Percentiles rank a stretch among this genome's conserved stretches.
These are phyloP conservation scores for Colletotrichum destructivum DNA, from an alignment of 2,329 filamentous ascomycete species.

Conservation along the genomic window DNA sequence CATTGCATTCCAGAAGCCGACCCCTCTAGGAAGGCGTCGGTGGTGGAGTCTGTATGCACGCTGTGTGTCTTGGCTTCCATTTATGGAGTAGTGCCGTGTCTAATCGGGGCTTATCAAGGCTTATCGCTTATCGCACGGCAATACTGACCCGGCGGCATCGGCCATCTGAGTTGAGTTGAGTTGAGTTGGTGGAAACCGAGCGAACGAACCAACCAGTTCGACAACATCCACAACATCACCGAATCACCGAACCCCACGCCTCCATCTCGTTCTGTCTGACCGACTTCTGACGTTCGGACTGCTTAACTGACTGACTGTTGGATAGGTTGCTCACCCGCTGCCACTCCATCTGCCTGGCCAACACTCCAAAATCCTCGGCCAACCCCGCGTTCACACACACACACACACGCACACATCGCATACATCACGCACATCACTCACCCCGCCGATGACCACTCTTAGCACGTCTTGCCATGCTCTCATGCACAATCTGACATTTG, in stretches of 20 bases:
- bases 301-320: background rate
- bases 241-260: background rate
- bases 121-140: no score
- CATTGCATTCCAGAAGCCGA: background rate
- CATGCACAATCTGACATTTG: conserved; percentile 40
- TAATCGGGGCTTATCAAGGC: background rate
- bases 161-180: background rate
- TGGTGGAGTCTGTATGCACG: conserved; percentile 2
- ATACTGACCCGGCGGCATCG: background rate
- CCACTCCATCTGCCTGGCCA: no score
- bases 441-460: conserved; percentile 27
- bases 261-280: no score
- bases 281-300: background rate
- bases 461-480: conserved; percentile 34
- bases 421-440: background rate
- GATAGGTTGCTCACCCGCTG: no score
- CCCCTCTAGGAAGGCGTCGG: background rate
- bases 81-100: conserved; percentile 47
- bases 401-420: fast-evolving
- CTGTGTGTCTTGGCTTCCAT: conserved; percentile 51
- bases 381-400: conserved; percentile 4
- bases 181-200: background rate
- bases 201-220: no score
- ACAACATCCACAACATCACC: no score
- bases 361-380: background rate